Evolutionary conservation across 208 protist species (phyloP).

Genomic region (Trypanosoma mega): DNA sequence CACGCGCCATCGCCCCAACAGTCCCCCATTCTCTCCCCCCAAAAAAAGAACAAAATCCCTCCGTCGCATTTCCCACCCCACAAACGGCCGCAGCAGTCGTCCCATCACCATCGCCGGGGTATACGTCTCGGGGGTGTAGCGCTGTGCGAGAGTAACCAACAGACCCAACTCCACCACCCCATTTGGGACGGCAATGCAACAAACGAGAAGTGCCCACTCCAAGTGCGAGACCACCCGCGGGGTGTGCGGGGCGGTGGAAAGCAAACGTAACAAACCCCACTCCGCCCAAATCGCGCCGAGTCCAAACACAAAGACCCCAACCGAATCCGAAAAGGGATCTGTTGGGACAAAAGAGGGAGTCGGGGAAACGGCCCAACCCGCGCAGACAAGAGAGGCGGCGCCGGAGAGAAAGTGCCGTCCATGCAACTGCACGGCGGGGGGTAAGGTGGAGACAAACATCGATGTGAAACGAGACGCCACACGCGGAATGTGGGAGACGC

Average conservation of each 20-base stretch:
- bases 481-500: not conserved
- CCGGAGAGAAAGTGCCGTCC: conserved; percentile 35
- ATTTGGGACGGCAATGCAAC: conserved; percentile 47
- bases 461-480: not conserved
- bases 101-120: conserved; percentile 47
- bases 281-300: no score
- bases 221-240: conserved; percentile 11
- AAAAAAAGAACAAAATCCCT: not conserved
- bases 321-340: no score
- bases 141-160: conserved; percentile 36
- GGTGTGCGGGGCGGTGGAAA: not conserved
- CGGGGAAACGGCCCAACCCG: conserved; percentile 25
- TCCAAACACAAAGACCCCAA: no score
- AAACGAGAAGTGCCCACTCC: conserved; percentile 44
- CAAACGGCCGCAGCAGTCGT: conserved; percentile 57
- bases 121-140: conserved; percentile 51
- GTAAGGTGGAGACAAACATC: not conserved
- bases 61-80: not conserved
- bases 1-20: no score
- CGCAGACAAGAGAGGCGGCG: conserved; percentile 35
- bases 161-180: conserved; percentile 45
- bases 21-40: conserved; percentile 14
- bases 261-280: no score
- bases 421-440: conserved; percentile 5
- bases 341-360: conserved; percentile 23